A percentile compares a stretch with the other conserved stretches of the same genome.
phyloP scores from a whole-genome alignment of 2,329 filamentous ascomycete species.

The Dothideomycetes sp. region DNA sequence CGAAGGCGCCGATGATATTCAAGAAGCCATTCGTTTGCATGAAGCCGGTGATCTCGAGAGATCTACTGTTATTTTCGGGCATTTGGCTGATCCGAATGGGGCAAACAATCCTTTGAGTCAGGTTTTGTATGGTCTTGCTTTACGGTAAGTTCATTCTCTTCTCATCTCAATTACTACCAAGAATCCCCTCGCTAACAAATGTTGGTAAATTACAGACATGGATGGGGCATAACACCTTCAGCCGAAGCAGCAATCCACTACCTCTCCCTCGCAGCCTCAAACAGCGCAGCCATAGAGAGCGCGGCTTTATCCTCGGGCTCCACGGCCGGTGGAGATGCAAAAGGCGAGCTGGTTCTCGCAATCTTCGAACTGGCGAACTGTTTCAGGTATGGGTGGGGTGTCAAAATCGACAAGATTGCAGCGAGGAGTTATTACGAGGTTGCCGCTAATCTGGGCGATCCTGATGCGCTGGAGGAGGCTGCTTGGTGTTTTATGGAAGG shows the following conservation, averaged over 20 bases:
- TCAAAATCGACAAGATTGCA: constrained; percentile 74
- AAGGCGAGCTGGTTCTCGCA: constrained; percentile 89
- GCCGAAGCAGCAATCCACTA: constrained; percentile 68
- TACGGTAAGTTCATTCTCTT: constrained; percentile 50
- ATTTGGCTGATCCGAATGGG: constrained; percentile 71
- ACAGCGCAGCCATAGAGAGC: constrained; percentile 78
- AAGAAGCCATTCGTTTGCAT: constrained; percentile 90
- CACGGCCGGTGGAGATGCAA: constrained; percentile 87
- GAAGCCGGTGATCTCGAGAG: constrained; percentile 69
- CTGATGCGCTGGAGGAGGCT: constrained; percentile 94
- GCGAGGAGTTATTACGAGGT: constrained; percentile 93
- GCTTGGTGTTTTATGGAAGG: constrained; percentile 94
- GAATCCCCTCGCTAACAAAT: too few relatives aligned
- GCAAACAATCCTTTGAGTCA: constrained; percentile 90
- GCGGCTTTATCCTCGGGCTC: constrained; percentile 77
- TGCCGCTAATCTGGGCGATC: constrained; percentile 90
- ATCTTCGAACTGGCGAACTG: constrained; percentile 92
- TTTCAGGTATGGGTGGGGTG: constrained; percentile 92
- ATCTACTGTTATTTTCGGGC: constrained; percentile 78
- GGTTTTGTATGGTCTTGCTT: constrained; percentile 85
- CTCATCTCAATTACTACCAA: too few relatives aligned
- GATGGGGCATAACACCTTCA: constrained; percentile 78
- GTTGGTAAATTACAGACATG: constrained; percentile 58
- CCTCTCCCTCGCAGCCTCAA: constrained; percentile 79
- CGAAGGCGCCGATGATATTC: constrained; percentile 55